A percentile compares a stretch with the other conserved stretches of the same genome.
Conservation (phyloP, 2,329 filamentous ascomycete species). For the Falciphora oryzae region DNA sequence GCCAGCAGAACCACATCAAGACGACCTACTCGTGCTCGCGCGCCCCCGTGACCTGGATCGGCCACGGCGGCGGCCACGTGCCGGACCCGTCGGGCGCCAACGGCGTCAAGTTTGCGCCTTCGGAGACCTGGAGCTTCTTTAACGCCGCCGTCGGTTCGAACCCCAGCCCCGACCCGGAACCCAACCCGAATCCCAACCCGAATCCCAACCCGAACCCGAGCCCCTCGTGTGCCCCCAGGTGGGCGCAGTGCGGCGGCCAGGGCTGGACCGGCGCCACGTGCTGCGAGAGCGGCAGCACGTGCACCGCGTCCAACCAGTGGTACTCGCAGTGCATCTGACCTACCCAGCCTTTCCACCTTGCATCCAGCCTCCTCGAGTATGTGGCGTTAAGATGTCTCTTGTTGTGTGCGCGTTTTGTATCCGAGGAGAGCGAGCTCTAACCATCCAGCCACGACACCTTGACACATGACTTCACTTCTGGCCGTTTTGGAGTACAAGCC, state of each 20-base stretch:
- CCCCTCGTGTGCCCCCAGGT: constrained; percentile 8
- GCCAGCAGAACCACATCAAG: constrained; percentile 16
- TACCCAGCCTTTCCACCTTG: no score
- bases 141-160: constrained; percentile 1
- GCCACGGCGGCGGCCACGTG: constrained; percentile 24
- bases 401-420: no score
- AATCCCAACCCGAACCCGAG: background rate
- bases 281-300: constrained; percentile 5
- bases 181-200: background rate
- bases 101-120: constrained; percentile 2
- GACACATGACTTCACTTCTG: no score
- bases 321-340: constrained; percentile 7
- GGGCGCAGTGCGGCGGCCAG: constrained; percentile 12
- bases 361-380: no score
- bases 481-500: no score
- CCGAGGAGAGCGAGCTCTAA: no score
- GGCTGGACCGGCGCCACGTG: constrained; percentile 12
- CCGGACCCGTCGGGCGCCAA: background rate
- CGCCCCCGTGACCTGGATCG: constrained; percentile 27
- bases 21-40: constrained; percentile 23
- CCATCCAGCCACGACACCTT: no score
- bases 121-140: constrained; percentile 7
- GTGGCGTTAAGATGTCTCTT: no score
- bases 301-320: constrained; percentile 4
- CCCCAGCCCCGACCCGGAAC: background rate